Evolutionary conservation across 305 asterid species (phyloP).

Genomic region (Plantago coronopus): DNA sequence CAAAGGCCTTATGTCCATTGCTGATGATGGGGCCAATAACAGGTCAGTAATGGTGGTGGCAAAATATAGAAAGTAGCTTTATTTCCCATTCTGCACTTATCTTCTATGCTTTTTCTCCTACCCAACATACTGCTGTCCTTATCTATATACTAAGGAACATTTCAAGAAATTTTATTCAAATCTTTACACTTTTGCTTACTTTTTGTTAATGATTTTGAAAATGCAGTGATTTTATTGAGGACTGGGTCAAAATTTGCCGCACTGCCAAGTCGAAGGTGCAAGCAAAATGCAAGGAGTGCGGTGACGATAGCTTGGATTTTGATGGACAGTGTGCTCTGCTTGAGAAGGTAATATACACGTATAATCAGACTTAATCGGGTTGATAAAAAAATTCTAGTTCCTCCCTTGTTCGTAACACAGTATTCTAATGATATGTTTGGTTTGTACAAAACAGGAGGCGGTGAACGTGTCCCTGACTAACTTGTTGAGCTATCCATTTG

Average conservation of each 20-base stretch:
- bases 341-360: constrained; percentile 77
- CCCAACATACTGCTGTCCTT: background rate
- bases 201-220: background rate
- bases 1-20: constrained; percentile 80
- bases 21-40: constrained; percentile 69
- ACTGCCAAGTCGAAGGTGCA: constrained; percentile 64
- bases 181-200: no score
- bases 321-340: constrained; percentile 49
- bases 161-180: no score
- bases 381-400: no score
- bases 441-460: constrained; percentile 50
- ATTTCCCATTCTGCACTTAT: constrained; percentile 1
- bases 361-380: no score
- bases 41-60: constrained; percentile 35
- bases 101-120: background rate
- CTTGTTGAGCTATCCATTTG: constrained; percentile 68
- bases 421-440: background rate
- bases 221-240: constrained; percentile 77
- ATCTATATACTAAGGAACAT: no score
- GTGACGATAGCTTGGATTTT: constrained; percentile 29
- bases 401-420: no score
- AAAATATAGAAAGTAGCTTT: background rate
- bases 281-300: constrained; percentile 28
- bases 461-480: constrained; percentile 74
- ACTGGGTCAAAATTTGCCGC: constrained; percentile 74